Evolutionary conservation across 805 yeast genomes (phyloP).

Genomic region (Limtongia smithiae): DNA sequence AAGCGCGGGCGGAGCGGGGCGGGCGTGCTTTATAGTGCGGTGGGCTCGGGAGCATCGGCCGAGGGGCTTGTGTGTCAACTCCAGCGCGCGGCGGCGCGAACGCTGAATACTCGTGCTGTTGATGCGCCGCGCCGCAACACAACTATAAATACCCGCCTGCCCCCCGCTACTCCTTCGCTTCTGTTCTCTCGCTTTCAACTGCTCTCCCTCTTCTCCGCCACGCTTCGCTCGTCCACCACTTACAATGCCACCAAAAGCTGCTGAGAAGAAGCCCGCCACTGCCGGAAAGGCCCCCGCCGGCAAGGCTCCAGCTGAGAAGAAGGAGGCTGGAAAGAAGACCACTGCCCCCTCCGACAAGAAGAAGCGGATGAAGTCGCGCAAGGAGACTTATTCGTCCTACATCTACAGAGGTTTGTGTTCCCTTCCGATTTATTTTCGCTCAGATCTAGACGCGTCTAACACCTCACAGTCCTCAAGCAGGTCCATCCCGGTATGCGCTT

Average conservation of each 20-base stretch:
- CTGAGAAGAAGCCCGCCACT: slow-evolving; percentile 57
- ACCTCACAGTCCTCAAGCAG: slow-evolving; percentile 73
- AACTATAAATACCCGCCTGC: slow-evolving; percentile 20
- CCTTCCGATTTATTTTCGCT: slow-evolving; percentile 1
- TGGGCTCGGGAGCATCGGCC: slow-evolving; percentile 15
- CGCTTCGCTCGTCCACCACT: neutral
- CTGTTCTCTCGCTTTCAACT: neutral
- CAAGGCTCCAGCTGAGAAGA: slow-evolving; percentile 96
- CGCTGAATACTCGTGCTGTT: slow-evolving; percentile 2
- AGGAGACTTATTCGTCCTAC: slow-evolving; percentile 97
- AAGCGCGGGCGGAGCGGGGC: slow-evolving; percentile 2
- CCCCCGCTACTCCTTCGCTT: slow-evolving; percentile 16
- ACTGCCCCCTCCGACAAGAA: slow-evolving; percentile 72
- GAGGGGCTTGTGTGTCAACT: neutral
- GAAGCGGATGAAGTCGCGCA: slow-evolving; percentile 93
- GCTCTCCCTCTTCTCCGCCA: neutral
- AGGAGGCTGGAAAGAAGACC: slow-evolving; percentile 85
- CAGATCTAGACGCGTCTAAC: slow-evolving; percentile 1
- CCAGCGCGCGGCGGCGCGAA: neutral
- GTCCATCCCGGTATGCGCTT: slow-evolving; percentile 73
- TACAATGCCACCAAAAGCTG: slow-evolving; percentile 47
- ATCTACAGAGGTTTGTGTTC: slow-evolving; percentile 64
- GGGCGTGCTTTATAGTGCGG: slow-evolving; percentile 20
- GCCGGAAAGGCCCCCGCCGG: slow-evolving; percentile 67
- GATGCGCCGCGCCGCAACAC: slow-evolving; percentile 16